A percentile compares a stretch with the other conserved stretches of the same genome.
phyloP scores from a whole-genome alignment of 768 basidiomycete genomes.

The Vishniacozyma victoriae region DNA sequence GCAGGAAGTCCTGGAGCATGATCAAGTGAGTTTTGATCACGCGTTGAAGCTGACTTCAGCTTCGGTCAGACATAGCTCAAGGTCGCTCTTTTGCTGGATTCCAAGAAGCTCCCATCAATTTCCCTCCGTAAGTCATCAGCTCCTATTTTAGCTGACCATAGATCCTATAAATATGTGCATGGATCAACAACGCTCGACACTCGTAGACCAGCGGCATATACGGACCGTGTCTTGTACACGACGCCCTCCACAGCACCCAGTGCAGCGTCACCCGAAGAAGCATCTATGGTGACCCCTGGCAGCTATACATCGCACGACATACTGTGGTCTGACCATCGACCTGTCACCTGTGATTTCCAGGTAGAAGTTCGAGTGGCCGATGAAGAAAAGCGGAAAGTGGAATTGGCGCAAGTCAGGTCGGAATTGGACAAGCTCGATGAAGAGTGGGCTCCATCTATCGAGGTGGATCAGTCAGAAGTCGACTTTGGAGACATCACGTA shows the following conservation, averaged over 20 bases:
- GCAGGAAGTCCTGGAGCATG: slow-evolving; percentile 29
- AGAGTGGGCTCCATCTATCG: slow-evolving; percentile 26
- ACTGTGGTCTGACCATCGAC: slow-evolving; percentile 39
- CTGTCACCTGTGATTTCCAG: slow-evolving; percentile 19
- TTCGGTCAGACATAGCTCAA: slow-evolving; percentile 20
- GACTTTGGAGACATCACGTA: slow-evolving; percentile 32
- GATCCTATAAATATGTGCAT: slow-evolving; percentile 42
- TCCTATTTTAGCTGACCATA: slow-evolving; percentile 2
- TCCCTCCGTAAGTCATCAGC: slow-evolving; percentile 29
- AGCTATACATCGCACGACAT: slow-evolving; percentile 29
- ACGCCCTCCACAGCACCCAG: no score
- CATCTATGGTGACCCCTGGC: neutral
- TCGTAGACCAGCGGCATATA: slow-evolving; percentile 40
- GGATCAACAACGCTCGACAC: slow-evolving; percentile 34
- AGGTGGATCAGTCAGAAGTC: slow-evolving; percentile 17
- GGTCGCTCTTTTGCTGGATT: slow-evolving; percentile 40
- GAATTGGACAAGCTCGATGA: slow-evolving; percentile 35
- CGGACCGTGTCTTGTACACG: slow-evolving; percentile 42
- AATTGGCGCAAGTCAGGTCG: slow-evolving; percentile 9
- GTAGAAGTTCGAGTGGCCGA: slow-evolving; percentile 23
- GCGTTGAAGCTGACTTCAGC: slow-evolving; percentile 4
- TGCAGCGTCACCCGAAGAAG: neutral
- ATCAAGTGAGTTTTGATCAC: slow-evolving; percentile 32
- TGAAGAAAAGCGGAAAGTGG: slow-evolving; percentile 15
- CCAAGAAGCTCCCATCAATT: slow-evolving; percentile 32